Conservation (phyloP, 257 asterid species). For the Capsicum baccatum region DNA sequence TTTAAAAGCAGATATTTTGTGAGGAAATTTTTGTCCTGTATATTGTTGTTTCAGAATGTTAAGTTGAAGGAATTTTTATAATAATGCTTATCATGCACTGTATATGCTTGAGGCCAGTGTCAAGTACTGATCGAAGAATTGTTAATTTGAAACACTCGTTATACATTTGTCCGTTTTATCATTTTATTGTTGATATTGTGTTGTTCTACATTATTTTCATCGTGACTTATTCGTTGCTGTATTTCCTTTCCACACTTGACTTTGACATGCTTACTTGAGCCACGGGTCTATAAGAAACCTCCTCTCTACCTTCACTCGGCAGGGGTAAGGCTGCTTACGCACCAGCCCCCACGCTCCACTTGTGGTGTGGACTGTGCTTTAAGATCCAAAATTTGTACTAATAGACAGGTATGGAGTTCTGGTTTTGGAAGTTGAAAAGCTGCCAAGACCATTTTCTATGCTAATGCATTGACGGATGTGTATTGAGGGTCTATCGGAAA, state of each 20-base stretch:
- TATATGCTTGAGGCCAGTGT: constrained; percentile 5
- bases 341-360: too few species aligned
- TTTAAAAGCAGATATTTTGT: neutral
- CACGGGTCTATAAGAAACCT: neutral
- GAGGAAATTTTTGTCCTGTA: constrained; percentile 18
- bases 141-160: neutral
- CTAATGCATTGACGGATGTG: too few species aligned
- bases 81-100: neutral
- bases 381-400: too few species aligned
- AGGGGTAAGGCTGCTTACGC: too few species aligned
- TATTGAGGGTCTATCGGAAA: too few species aligned
- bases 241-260: neutral
- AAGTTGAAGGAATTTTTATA: constrained; percentile 21
- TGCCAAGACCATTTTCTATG: too few species aligned
- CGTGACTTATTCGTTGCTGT: neutral
- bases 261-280: neutral
- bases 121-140: neutral
- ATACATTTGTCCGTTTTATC: neutral
- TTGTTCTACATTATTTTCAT: too few species aligned
- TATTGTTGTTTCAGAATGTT: neutral
- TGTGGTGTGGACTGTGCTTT: too few species aligned
- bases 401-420: too few species aligned
- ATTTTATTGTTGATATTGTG: too few species aligned
- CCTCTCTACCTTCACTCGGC: too few species aligned
- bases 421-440: too few species aligned